Percentiles rank a stretch among this genome's conserved stretches.
Evolutionary conservation across 495 filamentous ascomycete species (phyloP).

Genomic region (Penicillium bovifimosum): DNA sequence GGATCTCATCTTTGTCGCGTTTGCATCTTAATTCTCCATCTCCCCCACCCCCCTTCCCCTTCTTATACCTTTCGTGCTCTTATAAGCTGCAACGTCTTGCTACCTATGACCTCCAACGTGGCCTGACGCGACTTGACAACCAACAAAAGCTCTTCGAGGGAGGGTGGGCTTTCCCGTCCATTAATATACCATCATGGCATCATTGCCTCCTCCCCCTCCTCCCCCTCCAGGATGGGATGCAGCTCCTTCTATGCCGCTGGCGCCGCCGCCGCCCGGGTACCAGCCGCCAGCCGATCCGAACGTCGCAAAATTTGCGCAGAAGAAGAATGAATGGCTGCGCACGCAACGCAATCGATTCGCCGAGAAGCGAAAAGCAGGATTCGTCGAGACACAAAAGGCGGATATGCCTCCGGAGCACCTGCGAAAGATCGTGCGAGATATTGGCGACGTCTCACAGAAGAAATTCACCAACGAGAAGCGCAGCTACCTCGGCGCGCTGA

Average conservation of each 20-base stretch:
- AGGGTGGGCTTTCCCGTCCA: conserved; percentile 26
- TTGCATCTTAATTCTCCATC: conserved; percentile 23
- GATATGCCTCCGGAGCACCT: conserved; percentile 99
- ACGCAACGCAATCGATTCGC: conserved; percentile 88
- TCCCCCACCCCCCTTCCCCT: not conserved
- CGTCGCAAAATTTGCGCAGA: conserved; percentile 91
- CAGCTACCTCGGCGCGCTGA: conserved; percentile 93
- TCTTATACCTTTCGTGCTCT: not conserved
- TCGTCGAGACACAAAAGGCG: conserved; percentile 95
- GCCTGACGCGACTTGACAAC: conserved; percentile 37
- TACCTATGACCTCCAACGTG: conserved; percentile 32
- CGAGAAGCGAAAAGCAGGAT: conserved; percentile 94
- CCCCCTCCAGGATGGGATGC: conserved; percentile 73
- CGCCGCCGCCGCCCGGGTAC: conserved; percentile 86
- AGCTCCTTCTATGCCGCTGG: conserved; percentile 66
- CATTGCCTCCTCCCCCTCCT: conserved; percentile 67
- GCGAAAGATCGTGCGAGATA: conserved; percentile 96
- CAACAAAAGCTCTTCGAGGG: conserved; percentile 26
- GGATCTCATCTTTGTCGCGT: conserved; percentile 20
- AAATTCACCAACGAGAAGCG: conserved; percentile 99
- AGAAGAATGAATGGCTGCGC: conserved; percentile 98
- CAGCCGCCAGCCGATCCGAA: conserved; percentile 79
- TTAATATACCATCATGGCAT: conserved; percentile 60
- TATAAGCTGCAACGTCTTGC: conserved; percentile 1
- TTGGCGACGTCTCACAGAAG: conserved; percentile 98